Evolutionary conservation across 1,284 basidiomycete species (phyloP).

Genomic region (Crepidotus sp.): DNA sequence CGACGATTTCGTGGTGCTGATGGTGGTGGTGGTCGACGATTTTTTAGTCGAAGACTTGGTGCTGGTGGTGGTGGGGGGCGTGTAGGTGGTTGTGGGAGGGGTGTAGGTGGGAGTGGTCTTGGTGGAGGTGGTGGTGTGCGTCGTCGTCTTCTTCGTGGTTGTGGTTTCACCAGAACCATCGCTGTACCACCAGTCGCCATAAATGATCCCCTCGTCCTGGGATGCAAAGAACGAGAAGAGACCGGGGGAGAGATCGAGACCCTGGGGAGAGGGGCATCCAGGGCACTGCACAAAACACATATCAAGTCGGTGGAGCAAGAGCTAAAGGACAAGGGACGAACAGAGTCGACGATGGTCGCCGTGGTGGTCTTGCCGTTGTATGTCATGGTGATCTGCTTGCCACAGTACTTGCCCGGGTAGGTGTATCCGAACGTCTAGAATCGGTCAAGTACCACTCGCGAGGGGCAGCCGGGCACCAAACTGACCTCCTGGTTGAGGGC

Average conservation of each 20-base stretch:
- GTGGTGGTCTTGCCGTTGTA: slow-evolving; percentile 51
- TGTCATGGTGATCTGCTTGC: slow-evolving; percentile 54
- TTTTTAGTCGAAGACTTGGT: slow-evolving; percentile 16
- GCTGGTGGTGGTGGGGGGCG: slow-evolving; percentile 13
- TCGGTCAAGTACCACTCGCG: not conserved
- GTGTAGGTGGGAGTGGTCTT: slow-evolving; percentile 16
- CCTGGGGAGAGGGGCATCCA: slow-evolving; percentile 6
- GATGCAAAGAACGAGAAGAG: slow-evolving; percentile 18
- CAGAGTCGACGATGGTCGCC: slow-evolving; percentile 25
- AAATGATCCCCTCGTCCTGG: slow-evolving; percentile 11
- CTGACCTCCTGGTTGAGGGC: slow-evolving; percentile 30
- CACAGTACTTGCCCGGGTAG: slow-evolving; percentile 60
- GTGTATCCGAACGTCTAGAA: slow-evolving; percentile 40
- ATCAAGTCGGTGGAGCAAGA: no score
- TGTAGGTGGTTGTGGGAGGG: slow-evolving; percentile 14
- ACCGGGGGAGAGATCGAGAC: slow-evolving; percentile 16
- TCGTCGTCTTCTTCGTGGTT: slow-evolving; percentile 14
- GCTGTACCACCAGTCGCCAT: slow-evolving; percentile 11
- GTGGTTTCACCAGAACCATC: slow-evolving; percentile 12
- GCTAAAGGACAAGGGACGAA: not conserved
- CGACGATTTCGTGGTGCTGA: slow-evolving; percentile 17
- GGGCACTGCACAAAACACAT: slow-evolving; percentile 11
- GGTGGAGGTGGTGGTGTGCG: slow-evolving; percentile 17
- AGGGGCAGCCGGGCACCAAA: not conserved
- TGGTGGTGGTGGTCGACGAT: slow-evolving; percentile 15